Evolutionary conservation across 305 asterid genomes (phyloP), one percentile per base, ranked within the genome.

Genomic region (Fraxinus xanthoxyloides): DNA sequence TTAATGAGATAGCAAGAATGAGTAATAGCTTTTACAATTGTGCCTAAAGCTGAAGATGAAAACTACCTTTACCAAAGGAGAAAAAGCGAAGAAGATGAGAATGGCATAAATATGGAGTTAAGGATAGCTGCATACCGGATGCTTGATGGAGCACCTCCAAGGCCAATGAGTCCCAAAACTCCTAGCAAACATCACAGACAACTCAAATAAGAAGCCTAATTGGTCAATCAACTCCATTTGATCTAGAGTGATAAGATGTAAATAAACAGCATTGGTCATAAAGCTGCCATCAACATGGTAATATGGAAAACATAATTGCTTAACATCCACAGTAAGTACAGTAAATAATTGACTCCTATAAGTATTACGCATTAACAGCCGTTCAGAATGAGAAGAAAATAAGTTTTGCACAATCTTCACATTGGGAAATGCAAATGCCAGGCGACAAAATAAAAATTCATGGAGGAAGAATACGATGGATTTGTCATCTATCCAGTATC

Each of bases 121-220:
- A 38, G 24, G 26, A 80, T 65, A 32, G 38, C 34, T 40, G 54
- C 79, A 77, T 91, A 96, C 99, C 99, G 78, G 98, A 89, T 80
- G 98, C 94, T 88, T 94, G 97, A 82, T 81, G 93, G 81, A 96
- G 94, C 82, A 83, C 85, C 79, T 96, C 99, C 86, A 91, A 82
- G 76, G 98, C 95, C 87, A 93, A 76, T 6, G 98, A 88, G 87
- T 96, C 99, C 99, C 99, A 96, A 73, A 90, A 51, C 51, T 83
- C 97, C 99, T 96, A 85, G 35, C 28, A 83, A 51, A 85, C 51
- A n/a, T 13, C 13, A 31, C 5, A 46, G 31, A 38, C 3, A 28
- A 59, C 48, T 38, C 30, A 56, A 40, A 54, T n/a, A 77, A 78
- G 74, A 56, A 72, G 76, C 74, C 21, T 12, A 46, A 81, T 79